These are phyloP conservation scores for Amphibolis antarctica DNA, from an alignment of 106 monocot species.

Conservation along the genomic window DNA sequence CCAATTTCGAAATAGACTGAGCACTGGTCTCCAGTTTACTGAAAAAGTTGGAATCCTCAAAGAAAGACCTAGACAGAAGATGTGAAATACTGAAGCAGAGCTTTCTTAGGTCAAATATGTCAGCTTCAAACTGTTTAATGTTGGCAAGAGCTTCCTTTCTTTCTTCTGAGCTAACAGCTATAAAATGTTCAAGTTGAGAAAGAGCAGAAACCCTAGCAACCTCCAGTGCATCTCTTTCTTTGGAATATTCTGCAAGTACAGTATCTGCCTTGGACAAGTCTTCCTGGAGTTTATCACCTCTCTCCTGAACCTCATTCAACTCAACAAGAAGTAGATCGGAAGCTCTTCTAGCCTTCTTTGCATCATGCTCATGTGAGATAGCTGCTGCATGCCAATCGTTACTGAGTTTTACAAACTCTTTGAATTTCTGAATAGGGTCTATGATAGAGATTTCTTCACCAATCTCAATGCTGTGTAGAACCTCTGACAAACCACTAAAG, in stretches of 20 bases:
- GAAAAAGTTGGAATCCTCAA: slow-evolving; percentile 31
- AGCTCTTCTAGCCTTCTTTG: slow-evolving; percentile 63
- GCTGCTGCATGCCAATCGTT: slow-evolving; percentile 33
- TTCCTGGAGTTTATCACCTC: slow-evolving; percentile 71
- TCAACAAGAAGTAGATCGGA: slow-evolving; percentile 73
- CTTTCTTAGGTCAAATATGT: slow-evolving; percentile 39
- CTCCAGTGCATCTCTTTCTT: slow-evolving; percentile 33
- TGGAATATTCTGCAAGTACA: slow-evolving; percentile 31
- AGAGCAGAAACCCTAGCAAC: slow-evolving; percentile 47
- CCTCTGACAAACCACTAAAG: slow-evolving; percentile 30
- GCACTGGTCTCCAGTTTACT: slow-evolving; percentile 24
- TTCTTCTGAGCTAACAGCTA: slow-evolving; percentile 33
- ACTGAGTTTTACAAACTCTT: slow-evolving; percentile 31
- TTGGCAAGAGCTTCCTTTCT: slow-evolving; percentile 29
- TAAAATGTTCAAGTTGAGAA: slow-evolving; percentile 37
- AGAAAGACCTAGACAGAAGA: slow-evolving; percentile 25
- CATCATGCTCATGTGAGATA: slow-evolving; percentile 44
- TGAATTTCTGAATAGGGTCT: slow-evolving; percentile 63
- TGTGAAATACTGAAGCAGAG: slow-evolving; percentile 25
- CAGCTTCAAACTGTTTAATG: slow-evolving; percentile 38
- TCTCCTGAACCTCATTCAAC: slow-evolving; percentile 95
- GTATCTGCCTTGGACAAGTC: slow-evolving; percentile 40
- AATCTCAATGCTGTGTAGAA: slow-evolving; percentile 41
- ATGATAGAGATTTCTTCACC: slow-evolving; percentile 12
- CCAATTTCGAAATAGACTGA: slow-evolving; percentile 31